Percentiles rank a stretch among this genome's conserved stretches.
Conservation (phyloP, 1,139 yeast species). For the Spathaspora sp. region DNA sequence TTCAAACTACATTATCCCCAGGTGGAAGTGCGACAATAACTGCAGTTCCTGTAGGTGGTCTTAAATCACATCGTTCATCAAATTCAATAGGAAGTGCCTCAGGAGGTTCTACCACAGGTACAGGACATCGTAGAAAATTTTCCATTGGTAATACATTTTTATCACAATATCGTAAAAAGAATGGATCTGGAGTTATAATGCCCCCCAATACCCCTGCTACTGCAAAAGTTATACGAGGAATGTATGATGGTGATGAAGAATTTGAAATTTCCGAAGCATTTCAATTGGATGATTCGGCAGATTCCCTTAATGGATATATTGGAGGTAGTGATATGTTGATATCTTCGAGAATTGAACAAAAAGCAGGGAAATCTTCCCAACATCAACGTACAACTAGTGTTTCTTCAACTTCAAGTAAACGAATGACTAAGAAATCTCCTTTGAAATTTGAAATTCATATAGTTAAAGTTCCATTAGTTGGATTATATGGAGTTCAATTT, state of each 20-base stretch:
- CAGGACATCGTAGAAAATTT: conserved; percentile 58
- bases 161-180: conserved; percentile 45
- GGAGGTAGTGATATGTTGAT: conserved; percentile 70
- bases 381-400: conserved; percentile 32
- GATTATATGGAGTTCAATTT: conserved; percentile 91
- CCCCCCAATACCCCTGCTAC: conserved; percentile 55
- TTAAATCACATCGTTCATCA: conserved; percentile 24
- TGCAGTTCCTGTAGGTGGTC: conserved; percentile 11
- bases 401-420: conserved; percentile 18
- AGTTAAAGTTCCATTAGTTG: conserved; percentile 88
- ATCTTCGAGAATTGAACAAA: conserved; percentile 59
- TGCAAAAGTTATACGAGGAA: conserved; percentile 37
- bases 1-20: conserved; percentile 30
- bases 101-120: conserved; percentile 18
- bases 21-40: not conserved
- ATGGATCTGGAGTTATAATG: conserved; percentile 44
- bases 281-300: conserved; percentile 60
- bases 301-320: conserved; percentile 53
- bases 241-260: conserved; percentile 39
- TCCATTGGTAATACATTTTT: conserved; percentile 58
- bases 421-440: conserved; percentile 39
- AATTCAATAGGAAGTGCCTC: conserved; percentile 16
- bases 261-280: conserved; percentile 16
- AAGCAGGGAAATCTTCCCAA: conserved; percentile 19
- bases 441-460: conserved; percentile 88